Evolutionary conservation across 179 eudicot genomes (phyloP).

Genomic region (Monotropa hypopitys): DNA sequence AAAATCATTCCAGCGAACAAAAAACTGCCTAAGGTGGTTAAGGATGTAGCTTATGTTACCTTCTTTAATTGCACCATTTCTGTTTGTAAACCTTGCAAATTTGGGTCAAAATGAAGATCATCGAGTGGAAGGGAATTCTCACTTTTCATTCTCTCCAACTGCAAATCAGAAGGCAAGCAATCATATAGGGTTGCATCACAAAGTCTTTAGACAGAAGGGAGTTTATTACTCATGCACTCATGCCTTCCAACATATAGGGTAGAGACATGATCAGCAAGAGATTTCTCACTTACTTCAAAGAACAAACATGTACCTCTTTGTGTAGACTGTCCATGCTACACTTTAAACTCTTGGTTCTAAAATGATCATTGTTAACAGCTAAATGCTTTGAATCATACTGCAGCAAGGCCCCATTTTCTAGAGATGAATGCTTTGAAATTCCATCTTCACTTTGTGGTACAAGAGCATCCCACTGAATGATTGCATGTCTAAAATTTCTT

Average conservation of each 20-base stretch:
- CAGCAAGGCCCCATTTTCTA: slow-evolving; percentile 10
- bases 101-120: slow-evolving; percentile 25
- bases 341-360: slow-evolving; percentile 35
- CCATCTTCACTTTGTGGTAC: slow-evolving; percentile 20
- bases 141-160: slow-evolving; percentile 75
- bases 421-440: slow-evolving; percentile 14
- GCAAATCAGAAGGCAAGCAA: slow-evolving; percentile 16
- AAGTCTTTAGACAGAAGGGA: background rate
- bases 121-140: slow-evolving; percentile 40
- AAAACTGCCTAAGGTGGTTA: background rate
- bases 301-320: slow-evolving; percentile 49
- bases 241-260: slow-evolving; percentile 4
- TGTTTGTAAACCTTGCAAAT: slow-evolving; percentile 29
- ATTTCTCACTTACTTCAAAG: background rate
- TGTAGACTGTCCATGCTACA: slow-evolving; percentile 70
- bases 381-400: slow-evolving; percentile 19
- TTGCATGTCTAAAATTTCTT: background rate
- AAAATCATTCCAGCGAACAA: background rate
- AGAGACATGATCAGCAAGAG: slow-evolving; percentile 2
- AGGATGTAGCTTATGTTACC: slow-evolving; percentile 28
- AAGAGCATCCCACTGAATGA: slow-evolving; percentile 31
- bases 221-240: background rate
- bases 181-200: background rate
- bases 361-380: slow-evolving; percentile 24
- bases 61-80: slow-evolving; percentile 52